Conservation (phyloP, 169 alveolate genomes). For the Babesia bovis region DNA sequence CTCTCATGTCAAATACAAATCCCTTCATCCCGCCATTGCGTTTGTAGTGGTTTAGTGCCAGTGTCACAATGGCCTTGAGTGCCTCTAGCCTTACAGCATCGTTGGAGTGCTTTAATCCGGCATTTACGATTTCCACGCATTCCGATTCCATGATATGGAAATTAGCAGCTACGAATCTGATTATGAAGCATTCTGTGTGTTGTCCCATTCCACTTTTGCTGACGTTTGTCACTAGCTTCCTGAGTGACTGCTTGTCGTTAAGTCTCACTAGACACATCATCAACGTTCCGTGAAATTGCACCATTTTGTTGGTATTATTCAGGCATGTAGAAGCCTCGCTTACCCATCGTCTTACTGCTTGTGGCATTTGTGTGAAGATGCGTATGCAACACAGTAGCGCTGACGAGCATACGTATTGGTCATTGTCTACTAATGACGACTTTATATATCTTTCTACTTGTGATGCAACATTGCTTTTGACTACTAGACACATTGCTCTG, state of each 20-base stretch:
- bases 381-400: constrained; percentile 91
- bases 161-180: constrained; percentile 42
- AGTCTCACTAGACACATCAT: constrained; percentile 88
- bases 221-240: constrained; percentile 54
- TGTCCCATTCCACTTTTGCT: constrained; percentile 23
- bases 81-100: constrained; percentile 58
- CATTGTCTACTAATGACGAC: constrained; percentile 90
- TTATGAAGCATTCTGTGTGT: constrained; percentile 57
- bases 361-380: constrained; percentile 85
- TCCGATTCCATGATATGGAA: constrained; percentile 33
- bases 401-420: constrained; percentile 90
- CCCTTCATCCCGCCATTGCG: constrained; percentile 20
- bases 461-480: constrained; percentile 90
- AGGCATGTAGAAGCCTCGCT: constrained; percentile 86
- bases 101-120: constrained; percentile 11
- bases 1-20: constrained; percentile 37
- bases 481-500: constrained; percentile 91
- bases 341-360: constrained; percentile 88
- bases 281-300: constrained; percentile 93
- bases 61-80: constrained; percentile 40
- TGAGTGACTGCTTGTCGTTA: constrained; percentile 73
- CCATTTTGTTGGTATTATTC: constrained; percentile 85
- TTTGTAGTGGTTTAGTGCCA: constrained; percentile 13
- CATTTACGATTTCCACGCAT: constrained; percentile 17
- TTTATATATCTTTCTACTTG: constrained; percentile 93